These are phyloP conservation scores for Suhomyces xylopsoci DNA, from an alignment of 805 yeast species.

Conservation along the genomic window DNA sequence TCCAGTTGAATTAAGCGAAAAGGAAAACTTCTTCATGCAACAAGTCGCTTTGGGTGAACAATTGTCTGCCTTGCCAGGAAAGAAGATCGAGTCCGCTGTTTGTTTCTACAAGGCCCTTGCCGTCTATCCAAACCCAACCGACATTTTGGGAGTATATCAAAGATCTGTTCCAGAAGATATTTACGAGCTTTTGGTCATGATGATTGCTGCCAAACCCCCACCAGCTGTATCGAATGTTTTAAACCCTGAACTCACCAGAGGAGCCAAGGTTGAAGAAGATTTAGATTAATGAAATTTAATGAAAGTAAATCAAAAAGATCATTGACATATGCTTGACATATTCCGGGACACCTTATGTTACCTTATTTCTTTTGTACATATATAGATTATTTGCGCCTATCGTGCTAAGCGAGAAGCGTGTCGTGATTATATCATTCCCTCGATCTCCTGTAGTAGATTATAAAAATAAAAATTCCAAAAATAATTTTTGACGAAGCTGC, in stretches of 20 bases:
- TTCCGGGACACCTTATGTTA: neutral
- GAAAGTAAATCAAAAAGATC: neutral
- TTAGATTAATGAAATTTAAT: conserved; percentile 22
- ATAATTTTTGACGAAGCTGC: neutral
- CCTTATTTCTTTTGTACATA: neutral
- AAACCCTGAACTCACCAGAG: conserved; percentile 16
- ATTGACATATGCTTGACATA: neutral
- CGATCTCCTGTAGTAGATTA: neutral
- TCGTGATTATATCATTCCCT: neutral
- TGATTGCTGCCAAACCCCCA: conserved; percentile 92
- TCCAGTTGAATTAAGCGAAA: conserved; percentile 64
- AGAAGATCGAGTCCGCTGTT: conserved; percentile 80
- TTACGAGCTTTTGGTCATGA: conserved; percentile 77
- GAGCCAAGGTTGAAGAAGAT: conserved; percentile 27
- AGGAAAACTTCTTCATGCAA: conserved; percentile 76
- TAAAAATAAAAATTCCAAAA: neutral
- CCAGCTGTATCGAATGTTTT: conserved; percentile 68
- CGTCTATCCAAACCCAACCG: conserved; percentile 93
- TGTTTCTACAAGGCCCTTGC: conserved; percentile 90
- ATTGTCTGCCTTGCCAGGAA: conserved; percentile 60
- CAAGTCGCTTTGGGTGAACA: conserved; percentile 87
- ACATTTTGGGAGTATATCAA: conserved; percentile 84
- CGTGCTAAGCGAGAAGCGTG: neutral
- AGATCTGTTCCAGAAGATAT: conserved; percentile 79
- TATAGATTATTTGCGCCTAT: neutral